A percentile compares a stretch with the other conserved stretches of the same genome.
Conservation (phyloP, 805 yeast species). For the Ogataea angusta region DNA sequence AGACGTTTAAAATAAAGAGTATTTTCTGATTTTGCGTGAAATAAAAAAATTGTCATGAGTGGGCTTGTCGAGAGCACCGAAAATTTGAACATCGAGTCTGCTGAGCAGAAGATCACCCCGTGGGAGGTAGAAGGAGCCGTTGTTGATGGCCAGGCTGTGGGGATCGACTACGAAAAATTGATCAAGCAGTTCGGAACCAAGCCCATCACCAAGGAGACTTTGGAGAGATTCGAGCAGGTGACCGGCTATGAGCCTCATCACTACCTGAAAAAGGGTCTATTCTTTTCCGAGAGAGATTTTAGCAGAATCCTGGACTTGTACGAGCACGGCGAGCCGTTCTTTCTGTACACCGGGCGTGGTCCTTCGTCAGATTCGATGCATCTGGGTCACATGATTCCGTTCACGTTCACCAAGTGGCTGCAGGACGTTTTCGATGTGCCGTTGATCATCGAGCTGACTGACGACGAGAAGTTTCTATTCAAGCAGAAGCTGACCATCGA, state of each 20-base stretch:
- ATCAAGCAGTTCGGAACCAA: conserved; percentile 86
- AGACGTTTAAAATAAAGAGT: not conserved
- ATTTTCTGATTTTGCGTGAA: not conserved
- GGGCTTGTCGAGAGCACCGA: conserved; percentile 9
- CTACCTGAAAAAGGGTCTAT: conserved; percentile 83
- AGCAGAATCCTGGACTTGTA: conserved; percentile 75
- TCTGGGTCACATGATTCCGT: conserved; percentile 95
- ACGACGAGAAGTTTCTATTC: conserved; percentile 95
- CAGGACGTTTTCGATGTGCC: conserved; percentile 98
- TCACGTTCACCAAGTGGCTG: conserved; percentile 93
- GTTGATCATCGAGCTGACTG: conserved; percentile 88
- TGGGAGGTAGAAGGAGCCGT: conserved; percentile 99
- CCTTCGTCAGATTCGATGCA: conserved; percentile 95
- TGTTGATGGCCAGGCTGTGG: conserved; percentile 88
- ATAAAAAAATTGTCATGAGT: not conserved
- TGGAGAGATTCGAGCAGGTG: conserved; percentile 69
- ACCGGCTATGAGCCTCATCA: conserved; percentile 94
- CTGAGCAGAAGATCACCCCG: conserved; percentile 74
- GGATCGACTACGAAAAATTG: conserved; percentile 87
- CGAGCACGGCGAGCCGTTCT: conserved; percentile 93
- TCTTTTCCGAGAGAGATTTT: conserved; percentile 88
- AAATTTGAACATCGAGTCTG: conserved; percentile 3
- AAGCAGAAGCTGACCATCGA: conserved; percentile 85
- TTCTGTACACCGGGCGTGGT: conserved; percentile 95
- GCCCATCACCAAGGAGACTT: conserved; percentile 62